phyloP scores from a whole-genome alignment of 768 basidiomycete genomes.

The Kwoniella botswanensis region DNA sequence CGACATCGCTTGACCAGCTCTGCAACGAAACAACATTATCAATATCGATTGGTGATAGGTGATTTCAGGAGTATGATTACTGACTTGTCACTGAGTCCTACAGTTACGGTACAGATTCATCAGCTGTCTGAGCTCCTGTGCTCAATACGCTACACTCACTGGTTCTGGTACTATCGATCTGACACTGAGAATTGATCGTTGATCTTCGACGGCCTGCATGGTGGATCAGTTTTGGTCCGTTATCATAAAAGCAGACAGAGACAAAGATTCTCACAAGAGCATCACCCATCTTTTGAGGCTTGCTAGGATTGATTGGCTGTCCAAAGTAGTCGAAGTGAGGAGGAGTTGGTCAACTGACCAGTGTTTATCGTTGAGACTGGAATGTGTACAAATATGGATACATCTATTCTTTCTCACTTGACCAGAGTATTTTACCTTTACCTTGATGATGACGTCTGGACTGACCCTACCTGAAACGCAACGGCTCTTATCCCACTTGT shows the following conservation, averaged over 20 bases:
- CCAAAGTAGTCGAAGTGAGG: no score
- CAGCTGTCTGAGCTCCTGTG: background rate
- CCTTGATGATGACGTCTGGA: background rate
- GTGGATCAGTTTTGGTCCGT: constrained; percentile 3
- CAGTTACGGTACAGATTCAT: background rate
- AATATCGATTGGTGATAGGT: background rate
- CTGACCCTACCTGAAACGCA: no score
- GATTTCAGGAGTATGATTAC: constrained; percentile 2
- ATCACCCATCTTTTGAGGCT: constrained; percentile 43
- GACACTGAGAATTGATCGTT: constrained; percentile 49
- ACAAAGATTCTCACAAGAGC: constrained; percentile 39
- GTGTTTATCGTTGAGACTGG: no score
- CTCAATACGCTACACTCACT: constrained; percentile 30
- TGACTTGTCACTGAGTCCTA: constrained; percentile 53
- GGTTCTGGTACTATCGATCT: constrained; percentile 46
- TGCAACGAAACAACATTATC: constrained; percentile 50
- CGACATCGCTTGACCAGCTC: constrained; percentile 82
- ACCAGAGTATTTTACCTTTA: background rate
- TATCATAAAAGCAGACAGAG: background rate
- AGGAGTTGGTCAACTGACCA: no score
- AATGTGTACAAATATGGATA: background rate
- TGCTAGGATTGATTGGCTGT: background rate
- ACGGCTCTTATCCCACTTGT: background rate
- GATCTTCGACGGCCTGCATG: constrained; percentile 51
- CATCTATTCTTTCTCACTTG: background rate